Conservation (phyloP, 2,329 filamentous ascomycete species). For the Pseudogymnoascus verrucosus region DNA sequence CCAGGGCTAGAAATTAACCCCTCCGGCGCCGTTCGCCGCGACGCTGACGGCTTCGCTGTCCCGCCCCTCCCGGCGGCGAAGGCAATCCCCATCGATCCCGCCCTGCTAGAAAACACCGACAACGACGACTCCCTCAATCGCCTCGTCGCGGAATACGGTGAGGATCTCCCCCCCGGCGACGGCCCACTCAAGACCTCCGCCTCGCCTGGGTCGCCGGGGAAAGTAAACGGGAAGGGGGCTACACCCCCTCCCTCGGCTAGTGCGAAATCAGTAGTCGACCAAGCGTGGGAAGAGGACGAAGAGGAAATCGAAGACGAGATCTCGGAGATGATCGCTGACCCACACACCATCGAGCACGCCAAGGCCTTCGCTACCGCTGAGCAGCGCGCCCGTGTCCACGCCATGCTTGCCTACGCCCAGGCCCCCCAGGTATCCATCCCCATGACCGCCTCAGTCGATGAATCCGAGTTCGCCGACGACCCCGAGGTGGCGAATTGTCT, state of each 20-base stretch:
- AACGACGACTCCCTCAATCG: constrained; percentile 17
- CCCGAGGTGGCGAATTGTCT: constrained; percentile 77
- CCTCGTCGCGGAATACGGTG: constrained; percentile 12
- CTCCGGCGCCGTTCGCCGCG: constrained; percentile 37
- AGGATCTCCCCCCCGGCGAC: constrained; percentile 10
- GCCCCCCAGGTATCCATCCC: constrained; percentile 41
- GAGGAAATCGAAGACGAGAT: constrained; percentile 63
- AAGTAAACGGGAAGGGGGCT: constrained; percentile 13
- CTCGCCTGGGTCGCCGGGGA: constrained; percentile 1
- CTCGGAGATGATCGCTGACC: constrained; percentile 58
- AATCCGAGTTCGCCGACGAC: constrained; percentile 82
- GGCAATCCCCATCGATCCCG: constrained; percentile 32
- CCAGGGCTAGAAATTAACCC: constrained; percentile 14
- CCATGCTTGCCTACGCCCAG: constrained; percentile 42
- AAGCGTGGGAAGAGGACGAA: constrained; percentile 51
- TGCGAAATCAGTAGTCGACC: constrained; percentile 28
- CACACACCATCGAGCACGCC: constrained; percentile 47
- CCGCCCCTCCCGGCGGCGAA: constrained; percentile 38
- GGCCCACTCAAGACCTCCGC: constrained; percentile 10
- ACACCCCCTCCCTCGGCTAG: too few relatives aligned
- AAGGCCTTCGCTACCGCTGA: constrained; percentile 51
- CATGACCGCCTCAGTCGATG: constrained; percentile 59
- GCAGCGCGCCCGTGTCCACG: constrained; percentile 46
- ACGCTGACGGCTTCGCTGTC: constrained; percentile 63
- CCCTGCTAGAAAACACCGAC: constrained; percentile 22